Base-by-base conservation (phyloP, 306 rosid genomes). In the Fragaria ananassa region DNA sequence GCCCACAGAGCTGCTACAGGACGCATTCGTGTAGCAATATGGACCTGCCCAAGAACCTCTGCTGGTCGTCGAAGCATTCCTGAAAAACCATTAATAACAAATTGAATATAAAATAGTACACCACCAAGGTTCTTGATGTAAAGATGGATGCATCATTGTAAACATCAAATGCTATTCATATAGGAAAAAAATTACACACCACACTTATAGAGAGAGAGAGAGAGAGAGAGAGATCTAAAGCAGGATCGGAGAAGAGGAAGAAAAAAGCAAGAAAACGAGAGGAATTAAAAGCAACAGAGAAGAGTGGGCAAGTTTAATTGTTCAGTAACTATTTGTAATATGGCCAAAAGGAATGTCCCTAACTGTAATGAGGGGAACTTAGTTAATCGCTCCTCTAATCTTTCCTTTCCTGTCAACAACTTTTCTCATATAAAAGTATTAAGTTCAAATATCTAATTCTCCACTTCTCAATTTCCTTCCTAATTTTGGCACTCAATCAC, bases 1-100 rank as follows among this genome's bases (percentile, higher is more conserved):
- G 99, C 99, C 99, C 99, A 95, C 80, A 95, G 78, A 56, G 97
- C 96, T 66, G 89, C 96, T 67, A 78, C 90, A 12, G 97, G 97
- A 58, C 92, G 85, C 88, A 89, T 87, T 60, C 99, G 85, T 56
- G 88, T 84, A 47, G 97, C 97, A 88, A 92, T 93, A 81, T 95
- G 91, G 77, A 95, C 97, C 87, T 92, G 99, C 81, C 99, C 99
- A 71, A 95, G 99, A 72, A 92, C 93, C 90, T 89, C 99, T 68
- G 99, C 99, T 18, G 99, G 97, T 81, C 99, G 92, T 75, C 97
- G 92, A 69, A 86, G 89, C 76, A 76, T 58, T 75, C 99, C 99
- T 95, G 87, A 78, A 87, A 80, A 67, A 83, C 61, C 39, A 83
- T 66, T 63, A 10, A 83, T 71, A 79, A 45, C 49, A 53, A 70